Evolutionary conservation across 2,329 filamentous ascomycete genomes (phyloP).

Genomic region (Calonectria leucothoes): DNA sequence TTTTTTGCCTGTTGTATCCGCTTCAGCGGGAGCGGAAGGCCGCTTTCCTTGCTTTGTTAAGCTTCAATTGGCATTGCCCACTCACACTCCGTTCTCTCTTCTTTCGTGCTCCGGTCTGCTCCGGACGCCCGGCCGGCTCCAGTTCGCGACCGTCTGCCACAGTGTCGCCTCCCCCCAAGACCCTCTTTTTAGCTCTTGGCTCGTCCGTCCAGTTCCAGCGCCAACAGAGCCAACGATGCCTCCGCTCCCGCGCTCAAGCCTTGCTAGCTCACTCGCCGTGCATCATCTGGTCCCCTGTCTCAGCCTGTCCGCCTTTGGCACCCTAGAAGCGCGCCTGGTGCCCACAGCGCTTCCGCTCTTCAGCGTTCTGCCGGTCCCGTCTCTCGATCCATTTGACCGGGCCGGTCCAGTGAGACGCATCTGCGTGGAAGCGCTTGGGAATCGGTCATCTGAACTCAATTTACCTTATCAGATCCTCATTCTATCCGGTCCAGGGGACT

Average conservation of each 20-base stretch:
- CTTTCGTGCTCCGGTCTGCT: conserved; percentile 35
- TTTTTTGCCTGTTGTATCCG: neutral
- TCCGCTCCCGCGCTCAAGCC: conserved; percentile 28
- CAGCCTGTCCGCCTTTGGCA: conserved; percentile 17
- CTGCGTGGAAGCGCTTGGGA: neutral
- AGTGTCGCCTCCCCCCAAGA: conserved; percentile 17
- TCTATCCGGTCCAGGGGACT: neutral
- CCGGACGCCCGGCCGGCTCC: conserved; percentile 28
- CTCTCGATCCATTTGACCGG: conserved; percentile 33
- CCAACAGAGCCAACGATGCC: conserved; percentile 14
- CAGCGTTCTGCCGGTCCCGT: conserved; percentile 29
- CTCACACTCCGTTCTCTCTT: conserved; percentile 15
- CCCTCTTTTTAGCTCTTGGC: conserved; percentile 24
- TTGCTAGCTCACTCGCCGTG: conserved; percentile 17
- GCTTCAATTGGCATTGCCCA: conserved; percentile 22
- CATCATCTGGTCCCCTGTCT: conserved; percentile 27
- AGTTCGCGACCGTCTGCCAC: conserved; percentile 27
- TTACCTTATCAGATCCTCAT: neutral
- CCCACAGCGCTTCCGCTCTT: conserved; percentile 1
- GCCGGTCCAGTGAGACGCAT: conserved; percentile 31
- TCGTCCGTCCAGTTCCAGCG: conserved; percentile 4
- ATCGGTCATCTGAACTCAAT: neutral
- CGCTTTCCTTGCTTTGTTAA: conserved; percentile 10
- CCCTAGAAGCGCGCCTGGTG: conserved; percentile 10
- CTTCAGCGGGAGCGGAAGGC: neutral